Conservation (phyloP, 2,329 filamentous ascomycete genomes). For the Pochonia chlamydosporia region DNA sequence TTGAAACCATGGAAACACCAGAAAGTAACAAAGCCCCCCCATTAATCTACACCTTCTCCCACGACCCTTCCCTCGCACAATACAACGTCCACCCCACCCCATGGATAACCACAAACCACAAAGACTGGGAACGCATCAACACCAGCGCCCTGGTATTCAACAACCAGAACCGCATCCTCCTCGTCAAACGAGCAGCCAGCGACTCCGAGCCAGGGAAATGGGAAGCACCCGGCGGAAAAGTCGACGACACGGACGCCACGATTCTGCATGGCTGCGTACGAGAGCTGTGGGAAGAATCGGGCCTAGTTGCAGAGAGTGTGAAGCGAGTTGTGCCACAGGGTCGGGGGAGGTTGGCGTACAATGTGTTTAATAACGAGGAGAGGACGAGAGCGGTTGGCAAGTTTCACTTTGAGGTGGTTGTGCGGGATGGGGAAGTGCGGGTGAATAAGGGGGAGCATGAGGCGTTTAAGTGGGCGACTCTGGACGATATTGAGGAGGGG, state of each 20-base stretch:
- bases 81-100: slow-evolving; percentile 1
- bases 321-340: slow-evolving; percentile 7
- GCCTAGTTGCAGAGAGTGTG: slow-evolving; percentile 21
- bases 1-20: not conserved
- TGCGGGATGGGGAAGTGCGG: slow-evolving; percentile 14
- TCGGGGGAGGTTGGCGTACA: not conserved
- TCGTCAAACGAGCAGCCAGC: slow-evolving; percentile 32
- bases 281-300: slow-evolving; percentile 38
- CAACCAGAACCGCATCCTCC: slow-evolving; percentile 21
- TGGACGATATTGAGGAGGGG: slow-evolving; percentile 18
- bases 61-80: slow-evolving; percentile 4
- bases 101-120: slow-evolving; percentile 3
- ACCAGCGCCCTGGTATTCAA: slow-evolving; percentile 22
- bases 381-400: slow-evolving; percentile 2
- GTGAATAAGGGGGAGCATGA: slow-evolving; percentile 26
- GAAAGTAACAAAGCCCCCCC: not conserved
- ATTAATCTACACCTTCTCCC: not conserved
- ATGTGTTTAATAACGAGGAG: slow-evolving; percentile 3
- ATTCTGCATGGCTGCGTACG: slow-evolving; percentile 32
- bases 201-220: slow-evolving; percentile 33
- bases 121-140: slow-evolving; percentile 14
- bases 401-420: slow-evolving; percentile 14
- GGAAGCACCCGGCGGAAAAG: slow-evolving; percentile 38
- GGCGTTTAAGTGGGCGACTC: slow-evolving; percentile 23
- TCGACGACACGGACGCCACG: slow-evolving; percentile 28